phyloP scores from a whole-genome alignment of 2,329 filamentous ascomycete genomes.

The Xylariaceae sp. region DNA sequence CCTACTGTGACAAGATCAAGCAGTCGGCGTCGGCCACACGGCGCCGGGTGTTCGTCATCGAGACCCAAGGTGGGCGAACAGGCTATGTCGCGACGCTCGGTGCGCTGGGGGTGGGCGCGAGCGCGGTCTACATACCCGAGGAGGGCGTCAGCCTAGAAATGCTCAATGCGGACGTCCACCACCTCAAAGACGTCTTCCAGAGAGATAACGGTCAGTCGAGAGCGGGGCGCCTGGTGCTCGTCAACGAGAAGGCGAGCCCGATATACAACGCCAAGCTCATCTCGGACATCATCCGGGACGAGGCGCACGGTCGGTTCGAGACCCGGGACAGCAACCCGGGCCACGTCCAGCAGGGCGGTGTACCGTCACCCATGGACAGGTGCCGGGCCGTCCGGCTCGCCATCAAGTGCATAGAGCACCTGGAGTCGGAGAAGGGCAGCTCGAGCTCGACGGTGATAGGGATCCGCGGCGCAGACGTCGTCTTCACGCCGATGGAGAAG shows the following conservation, averaged over 20 bases:
- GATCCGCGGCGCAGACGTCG: slow-evolving; percentile 80
- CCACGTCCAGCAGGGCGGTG: slow-evolving; percentile 90
- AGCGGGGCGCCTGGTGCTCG: slow-evolving; percentile 88
- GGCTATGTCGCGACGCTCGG: slow-evolving; percentile 90
- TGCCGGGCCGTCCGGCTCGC: slow-evolving; percentile 85
- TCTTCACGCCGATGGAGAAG: slow-evolving; percentile 75
- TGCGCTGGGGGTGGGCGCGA: slow-evolving; percentile 83
- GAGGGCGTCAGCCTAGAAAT: slow-evolving; percentile 92
- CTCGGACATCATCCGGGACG: slow-evolving; percentile 90
- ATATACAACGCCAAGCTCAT: slow-evolving; percentile 92
- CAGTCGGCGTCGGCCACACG: slow-evolving; percentile 92
- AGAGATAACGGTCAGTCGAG: slow-evolving; percentile 81
- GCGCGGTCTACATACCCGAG: slow-evolving; percentile 93
- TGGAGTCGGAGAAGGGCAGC: slow-evolving; percentile 72
- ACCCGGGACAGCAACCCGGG: slow-evolving; percentile 85
- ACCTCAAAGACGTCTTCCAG: slow-evolving; percentile 77
- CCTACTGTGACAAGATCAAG: slow-evolving; percentile 95
- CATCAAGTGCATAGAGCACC: slow-evolving; percentile 87
- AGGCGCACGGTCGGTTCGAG: slow-evolving; percentile 87
- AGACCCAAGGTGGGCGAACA: slow-evolving; percentile 91
- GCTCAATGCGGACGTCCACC: slow-evolving; percentile 82
- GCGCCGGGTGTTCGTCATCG: slow-evolving; percentile 91
- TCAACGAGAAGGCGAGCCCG: slow-evolving; percentile 87
- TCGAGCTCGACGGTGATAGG: slow-evolving; percentile 78
- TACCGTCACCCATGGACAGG: slow-evolving; percentile 91